Evolutionary conservation across 805 yeast genomes (phyloP).

Genomic region (Torulaspora gathmanii): DNA sequence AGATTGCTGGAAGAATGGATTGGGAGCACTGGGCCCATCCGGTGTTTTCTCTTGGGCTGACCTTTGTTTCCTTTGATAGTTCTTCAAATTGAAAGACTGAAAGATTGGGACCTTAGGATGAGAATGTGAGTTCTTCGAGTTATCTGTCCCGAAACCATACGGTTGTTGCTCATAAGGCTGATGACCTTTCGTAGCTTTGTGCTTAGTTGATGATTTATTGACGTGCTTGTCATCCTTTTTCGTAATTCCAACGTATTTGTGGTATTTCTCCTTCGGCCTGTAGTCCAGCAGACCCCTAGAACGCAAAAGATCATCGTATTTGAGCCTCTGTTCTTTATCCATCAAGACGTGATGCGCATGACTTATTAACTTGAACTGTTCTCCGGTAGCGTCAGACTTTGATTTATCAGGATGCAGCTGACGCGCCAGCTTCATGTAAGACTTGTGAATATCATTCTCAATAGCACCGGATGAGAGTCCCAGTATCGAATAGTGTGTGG

Average conservation of each 20-base stretch:
- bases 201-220: background rate
- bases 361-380: slow-evolving; percentile 30
- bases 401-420: slow-evolving; percentile 80
- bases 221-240: background rate
- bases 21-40: slow-evolving; percentile 6
- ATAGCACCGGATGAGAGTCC: slow-evolving; percentile 28
- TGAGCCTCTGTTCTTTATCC: slow-evolving; percentile 20
- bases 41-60: slow-evolving; percentile 6
- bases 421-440: slow-evolving; percentile 71
- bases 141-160: slow-evolving; percentile 30
- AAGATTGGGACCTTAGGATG: slow-evolving; percentile 19
- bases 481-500: slow-evolving; percentile 31
- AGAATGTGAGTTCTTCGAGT: slow-evolving; percentile 1
- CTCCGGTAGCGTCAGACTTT: slow-evolving; percentile 37
- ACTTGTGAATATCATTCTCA: slow-evolving; percentile 54
- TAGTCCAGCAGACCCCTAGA: slow-evolving; percentile 20
- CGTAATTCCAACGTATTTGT: background rate
- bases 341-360: slow-evolving; percentile 33
- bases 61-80: slow-evolving; percentile 21
- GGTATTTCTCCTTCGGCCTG: slow-evolving; percentile 8
- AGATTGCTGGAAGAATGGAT: background rate
- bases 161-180: slow-evolving; percentile 35
- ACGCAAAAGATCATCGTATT: slow-evolving; percentile 23
- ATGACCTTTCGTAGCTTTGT: slow-evolving; percentile 14
- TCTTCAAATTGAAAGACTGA: slow-evolving; percentile 30